Percentiles rank a stretch among this genome's conserved stretches.
These are phyloP conservation scores for Chlamydomonas asymmetrica DNA, from an alignment of 139 green algal species.

Conservation along the genomic window DNA sequence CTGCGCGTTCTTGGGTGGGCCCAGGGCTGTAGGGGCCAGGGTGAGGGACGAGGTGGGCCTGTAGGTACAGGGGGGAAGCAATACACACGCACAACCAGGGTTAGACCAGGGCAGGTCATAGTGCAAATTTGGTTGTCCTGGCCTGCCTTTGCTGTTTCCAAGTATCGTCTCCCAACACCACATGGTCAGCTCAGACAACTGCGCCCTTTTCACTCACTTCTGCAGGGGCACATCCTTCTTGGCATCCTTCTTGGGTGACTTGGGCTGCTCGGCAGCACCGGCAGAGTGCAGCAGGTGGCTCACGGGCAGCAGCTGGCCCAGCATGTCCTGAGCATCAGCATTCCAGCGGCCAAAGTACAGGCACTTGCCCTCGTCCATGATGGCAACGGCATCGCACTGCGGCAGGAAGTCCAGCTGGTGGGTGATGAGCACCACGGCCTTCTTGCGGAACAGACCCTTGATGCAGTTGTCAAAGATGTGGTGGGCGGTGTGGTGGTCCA, in stretches of 20 bases:
- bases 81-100: too few relatives aligned
- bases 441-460: slow-evolving; percentile 31
- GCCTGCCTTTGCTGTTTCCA: too few relatives aligned
- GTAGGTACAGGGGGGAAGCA: too few relatives aligned
- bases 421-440: slow-evolving; percentile 46
- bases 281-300: slow-evolving; percentile 50
- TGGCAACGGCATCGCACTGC: slow-evolving; percentile 45
- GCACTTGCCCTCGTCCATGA: slow-evolving; percentile 52
- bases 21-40: slow-evolving; percentile 15
- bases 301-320: slow-evolving; percentile 42
- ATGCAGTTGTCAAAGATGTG: slow-evolving; percentile 49
- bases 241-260: slow-evolving; percentile 28
- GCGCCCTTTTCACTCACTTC: too few relatives aligned
- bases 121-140: too few relatives aligned
- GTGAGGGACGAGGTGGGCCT: too few relatives aligned
- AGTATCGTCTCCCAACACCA: too few relatives aligned
- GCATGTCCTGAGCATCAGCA: slow-evolving; percentile 36
- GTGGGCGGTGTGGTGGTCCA: slow-evolving; percentile 53
- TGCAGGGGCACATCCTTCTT: slow-evolving; percentile 1
- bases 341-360: slow-evolving; percentile 66
- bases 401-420: slow-evolving; percentile 55
- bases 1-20: too few relatives aligned
- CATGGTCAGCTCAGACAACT: too few relatives aligned
- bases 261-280: slow-evolving; percentile 39
- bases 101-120: too few relatives aligned